phyloP scores from a whole-genome alignment of 257 asterid species.

The Echites panduratus region DNA sequence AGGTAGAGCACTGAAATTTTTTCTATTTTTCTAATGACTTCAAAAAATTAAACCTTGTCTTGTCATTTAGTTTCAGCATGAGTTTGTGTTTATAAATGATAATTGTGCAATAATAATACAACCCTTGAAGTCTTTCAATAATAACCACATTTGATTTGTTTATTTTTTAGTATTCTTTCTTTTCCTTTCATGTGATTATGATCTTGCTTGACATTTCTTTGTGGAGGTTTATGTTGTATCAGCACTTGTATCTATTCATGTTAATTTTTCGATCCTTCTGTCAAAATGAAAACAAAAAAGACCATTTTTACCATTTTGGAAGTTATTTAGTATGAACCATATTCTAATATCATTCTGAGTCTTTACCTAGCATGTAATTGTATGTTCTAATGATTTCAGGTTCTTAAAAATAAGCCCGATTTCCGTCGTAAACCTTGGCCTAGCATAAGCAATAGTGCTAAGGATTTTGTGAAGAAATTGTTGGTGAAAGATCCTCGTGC shows the following conservation, averaged over 20 bases:
- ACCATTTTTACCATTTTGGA: not conserved
- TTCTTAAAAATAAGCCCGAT: conserved; percentile 89
- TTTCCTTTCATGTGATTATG: not conserved
- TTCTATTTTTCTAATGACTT: not conserved
- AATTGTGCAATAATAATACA: not conserved
- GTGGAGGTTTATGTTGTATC: not conserved
- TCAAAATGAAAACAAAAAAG: not conserved
- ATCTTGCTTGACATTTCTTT: not conserved
- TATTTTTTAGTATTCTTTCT: not conserved
- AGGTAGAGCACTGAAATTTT: conserved; percentile 39
- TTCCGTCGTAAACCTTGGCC: conserved; percentile 99
- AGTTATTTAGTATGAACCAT: not conserved
- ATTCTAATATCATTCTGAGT: not conserved
- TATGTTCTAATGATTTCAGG: conserved; percentile 35
- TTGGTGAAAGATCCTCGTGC: conserved; percentile 91
- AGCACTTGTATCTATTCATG: not conserved
- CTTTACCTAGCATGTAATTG: conserved; percentile 5
- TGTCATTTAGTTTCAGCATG: not conserved
- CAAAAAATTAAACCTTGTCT: not conserved
- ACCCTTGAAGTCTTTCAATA: not conserved
- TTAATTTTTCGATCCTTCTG: not conserved
- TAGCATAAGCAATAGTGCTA: conserved; percentile 74
- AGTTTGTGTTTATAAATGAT: not conserved
- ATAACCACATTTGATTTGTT: not conserved
- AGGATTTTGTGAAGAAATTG: conserved; percentile 91